phyloP scores from a whole-genome alignment of 208 protist species.

The Wallacemonas sp. region DNA sequence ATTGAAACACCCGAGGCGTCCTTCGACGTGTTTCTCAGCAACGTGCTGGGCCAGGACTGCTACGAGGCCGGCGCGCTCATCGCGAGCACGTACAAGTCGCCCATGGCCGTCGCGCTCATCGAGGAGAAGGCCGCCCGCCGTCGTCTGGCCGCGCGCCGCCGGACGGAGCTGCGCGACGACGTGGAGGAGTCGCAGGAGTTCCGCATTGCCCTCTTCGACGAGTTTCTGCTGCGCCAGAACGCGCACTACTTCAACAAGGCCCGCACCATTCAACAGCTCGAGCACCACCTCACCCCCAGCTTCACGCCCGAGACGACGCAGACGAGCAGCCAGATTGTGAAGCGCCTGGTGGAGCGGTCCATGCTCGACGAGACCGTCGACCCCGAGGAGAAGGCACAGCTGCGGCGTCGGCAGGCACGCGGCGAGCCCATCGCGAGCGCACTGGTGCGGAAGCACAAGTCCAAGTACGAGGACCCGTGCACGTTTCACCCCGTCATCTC shows the following conservation, averaged over 20 bases:
- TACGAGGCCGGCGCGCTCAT: conserved; percentile 29
- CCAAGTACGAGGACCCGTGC: conserved; percentile 68
- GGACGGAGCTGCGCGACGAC: conserved; percentile 9
- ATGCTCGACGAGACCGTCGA: conserved; percentile 32
- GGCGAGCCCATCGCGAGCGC: conserved; percentile 35
- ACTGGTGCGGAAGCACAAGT: conserved; percentile 61
- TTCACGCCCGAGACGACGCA: conserved; percentile 68
- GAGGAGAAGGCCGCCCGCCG: conserved; percentile 22
- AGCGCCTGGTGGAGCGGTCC: conserved; percentile 53
- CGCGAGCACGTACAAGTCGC: conserved; percentile 57
- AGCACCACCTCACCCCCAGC: conserved; percentile 46
- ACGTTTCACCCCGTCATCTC: conserved; percentile 73
- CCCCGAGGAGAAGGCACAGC: conserved; percentile 24
- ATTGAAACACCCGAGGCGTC: conserved; percentile 20
- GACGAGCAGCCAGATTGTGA: conserved; percentile 53
- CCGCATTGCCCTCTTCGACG: conserved; percentile 63
- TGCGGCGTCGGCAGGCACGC: conserved; percentile 29
- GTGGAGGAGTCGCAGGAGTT: conserved; percentile 30
- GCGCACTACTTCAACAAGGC: conserved; percentile 50
- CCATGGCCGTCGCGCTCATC: conserved; percentile 52
- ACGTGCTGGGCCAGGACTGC: conserved; percentile 44
- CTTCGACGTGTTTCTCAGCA: conserved; percentile 61
- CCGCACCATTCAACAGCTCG: conserved; percentile 45
- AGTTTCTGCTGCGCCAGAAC: conserved; percentile 81
- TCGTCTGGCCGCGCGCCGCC: conserved; percentile 11